Base-by-base conservation (phyloP, 164 flowering plant species). In the Litsea cubeba region DNA sequence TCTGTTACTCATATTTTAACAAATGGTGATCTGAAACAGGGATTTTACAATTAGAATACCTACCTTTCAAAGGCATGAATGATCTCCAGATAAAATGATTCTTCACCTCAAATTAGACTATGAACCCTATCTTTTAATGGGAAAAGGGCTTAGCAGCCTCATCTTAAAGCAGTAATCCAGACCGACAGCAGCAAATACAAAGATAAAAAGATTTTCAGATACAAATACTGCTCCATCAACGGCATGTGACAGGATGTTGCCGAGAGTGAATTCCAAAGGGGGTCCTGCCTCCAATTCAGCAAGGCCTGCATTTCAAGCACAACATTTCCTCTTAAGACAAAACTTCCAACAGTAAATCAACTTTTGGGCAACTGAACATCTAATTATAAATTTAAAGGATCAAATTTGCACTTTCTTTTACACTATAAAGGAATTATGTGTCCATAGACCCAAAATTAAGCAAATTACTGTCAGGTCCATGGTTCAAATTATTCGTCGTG, bases 141-240 rank as follows among this genome's bases (percentile, higher is more conserved):
- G 97, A 76, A 89, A 94, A 32, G 97, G 90, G 58, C 91, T 88
- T 68, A 91, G 40, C 60, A 91, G 70, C 76, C 88, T 73, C 81
- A 74, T 78, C 83, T 91, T 93, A 71, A 93, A 88, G 82, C 92
- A 91, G 75, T 85, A 87, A 80, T 91, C 96, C 49, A 93, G 80
- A 71, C 81, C 85, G 80, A 93, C 83, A 68, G 90, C 80, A 75
- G 97, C 92, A 81, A 86, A 90, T n/a, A 86, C 22, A 79, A 90
- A 91, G 50, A 90, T 78, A 20, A 86, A 75, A 73, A 93, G 83
- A 78, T 81, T 87, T 75, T 88, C 85, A 35, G 92, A 85, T 30
- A 90, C 86, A 73, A 74, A 80, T 5, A 86, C 32, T 1, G 90
- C 94, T 71, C 90, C 91, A 72, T 85, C 86, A 73, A 81, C 65